phyloP scores from a whole-genome alignment of 352 stramenopile genomes.

The Globisporangium iwayamae region DNA sequence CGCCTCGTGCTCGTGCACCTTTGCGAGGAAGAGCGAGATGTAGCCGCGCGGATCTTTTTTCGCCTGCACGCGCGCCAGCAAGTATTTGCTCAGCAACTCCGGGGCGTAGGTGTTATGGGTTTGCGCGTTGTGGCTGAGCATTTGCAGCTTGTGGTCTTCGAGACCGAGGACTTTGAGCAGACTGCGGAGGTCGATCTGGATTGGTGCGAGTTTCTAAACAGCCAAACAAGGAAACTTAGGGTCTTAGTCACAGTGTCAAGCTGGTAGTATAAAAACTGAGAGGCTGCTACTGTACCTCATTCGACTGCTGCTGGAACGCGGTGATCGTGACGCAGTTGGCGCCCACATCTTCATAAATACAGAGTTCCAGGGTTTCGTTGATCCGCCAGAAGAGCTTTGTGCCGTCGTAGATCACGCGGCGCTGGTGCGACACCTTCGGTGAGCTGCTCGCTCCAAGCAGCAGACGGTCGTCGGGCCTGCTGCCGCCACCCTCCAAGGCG shows the following conservation, averaged over 20 bases:
- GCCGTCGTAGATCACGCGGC: conserved; percentile 74
- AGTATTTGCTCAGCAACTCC: conserved; percentile 61
- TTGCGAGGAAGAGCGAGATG: conserved; percentile 60
- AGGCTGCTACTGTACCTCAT: conserved; percentile 15
- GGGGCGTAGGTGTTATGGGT: conserved; percentile 18
- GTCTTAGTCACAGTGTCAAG: neutral
- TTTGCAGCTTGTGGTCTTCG: conserved; percentile 19
- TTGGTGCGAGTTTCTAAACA: conserved; percentile 31
- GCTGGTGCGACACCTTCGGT: conserved; percentile 25
- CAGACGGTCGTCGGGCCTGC: conserved; percentile 1
- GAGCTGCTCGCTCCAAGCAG: conserved; percentile 21
- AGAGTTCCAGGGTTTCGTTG: conserved; percentile 83
- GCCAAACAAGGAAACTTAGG: neutral
- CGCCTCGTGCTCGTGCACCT: conserved; percentile 60
- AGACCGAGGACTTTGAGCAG: conserved; percentile 40
- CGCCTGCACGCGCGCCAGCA: conserved; percentile 69
- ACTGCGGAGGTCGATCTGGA: conserved; percentile 57
- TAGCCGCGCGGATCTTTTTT: conserved; percentile 37
- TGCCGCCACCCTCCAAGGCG: conserved; percentile 55
- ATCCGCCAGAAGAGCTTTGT: conserved; percentile 87
- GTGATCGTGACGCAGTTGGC: conserved; percentile 68
- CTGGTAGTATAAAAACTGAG: neutral
- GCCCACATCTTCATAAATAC: conserved; percentile 73
- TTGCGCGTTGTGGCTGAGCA: conserved; percentile 4
- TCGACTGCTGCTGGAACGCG: conserved; percentile 49